Evolutionary conservation across 2,329 filamentous ascomycete genomes (phyloP), one percentile per base, ranked within the genome.

Genomic region (Capronia americana): DNA sequence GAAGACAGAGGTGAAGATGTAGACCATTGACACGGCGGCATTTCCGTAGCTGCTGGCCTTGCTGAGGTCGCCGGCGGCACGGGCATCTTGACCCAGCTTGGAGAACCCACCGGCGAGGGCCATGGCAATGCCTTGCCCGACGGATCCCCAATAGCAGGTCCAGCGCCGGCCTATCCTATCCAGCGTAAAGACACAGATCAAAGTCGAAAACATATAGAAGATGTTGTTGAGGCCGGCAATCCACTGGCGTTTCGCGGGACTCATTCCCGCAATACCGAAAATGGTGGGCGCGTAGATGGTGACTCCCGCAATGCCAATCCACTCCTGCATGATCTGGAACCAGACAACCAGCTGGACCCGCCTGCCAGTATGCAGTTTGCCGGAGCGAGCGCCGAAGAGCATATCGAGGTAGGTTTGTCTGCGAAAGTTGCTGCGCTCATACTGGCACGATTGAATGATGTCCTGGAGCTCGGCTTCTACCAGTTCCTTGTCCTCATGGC

Each of bases 291-390:
- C 75, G 74, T 84, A 87, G 41, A 91, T 83, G 0, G 88, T 90
- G 2, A 91, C 87, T 50, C 87, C 88, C 0, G 88, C 88, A 67
- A 91, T 91, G 32, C 65, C 65, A 59, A 88, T 84, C 87, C 88
- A 90, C 71, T 90, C 86, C 72, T 90, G 88, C 73, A 91, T 84
- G 53, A 91, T 38, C 77, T 91, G 88, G 8, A 91, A 80, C 88
- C 88, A 91, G 41, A 92, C 82, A 2, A 89, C 88, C 1, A 92
- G 82, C 72, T 91, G 88, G 0, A 91, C 88, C 5, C 90, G 85
- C 1, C 89, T 83, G 0, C 85, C 89, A 0, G 86, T 88, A 69
- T 91, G 88, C 8, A 91, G 76, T 59, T 89, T 86, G 1, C 82
- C 89, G 0, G 87, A 88, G 2, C 87, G 87, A 62, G 86, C 84